phyloP scores from a whole-genome alignment of 495 filamentous ascomycete species.

The Penicillium silybi region DNA sequence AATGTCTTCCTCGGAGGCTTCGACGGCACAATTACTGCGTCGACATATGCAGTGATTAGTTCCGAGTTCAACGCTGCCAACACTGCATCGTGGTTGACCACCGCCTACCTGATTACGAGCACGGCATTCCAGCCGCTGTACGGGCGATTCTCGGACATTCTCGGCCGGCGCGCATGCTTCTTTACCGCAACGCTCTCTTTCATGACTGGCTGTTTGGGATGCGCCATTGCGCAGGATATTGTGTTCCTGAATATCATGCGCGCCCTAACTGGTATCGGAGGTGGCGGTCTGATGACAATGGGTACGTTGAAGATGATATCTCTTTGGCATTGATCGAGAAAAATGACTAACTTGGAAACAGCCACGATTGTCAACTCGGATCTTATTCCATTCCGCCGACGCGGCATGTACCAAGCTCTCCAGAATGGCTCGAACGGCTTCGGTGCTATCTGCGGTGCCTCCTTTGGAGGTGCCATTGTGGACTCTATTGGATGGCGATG shows the following conservation, averaged over 20 bases:
- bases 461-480: constrained; percentile 60
- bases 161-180: constrained; percentile 41
- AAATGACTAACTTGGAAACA: constrained; percentile 10
- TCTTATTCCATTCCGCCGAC: constrained; percentile 58
- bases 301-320: too few relatives aligned
- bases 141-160: constrained; percentile 44
- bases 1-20: constrained; percentile 65
- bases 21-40: constrained; percentile 63
- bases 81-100: constrained; percentile 62
- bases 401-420: constrained; percentile 62
- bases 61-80: constrained; percentile 65
- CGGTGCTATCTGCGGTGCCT: constrained; percentile 63
- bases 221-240: constrained; percentile 49
- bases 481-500: constrained; percentile 68
- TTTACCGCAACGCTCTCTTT: constrained; percentile 43
- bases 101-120: constrained; percentile 59
- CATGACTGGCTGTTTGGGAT: constrained; percentile 41
- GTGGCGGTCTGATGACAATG: constrained; percentile 60
- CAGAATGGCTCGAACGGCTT: constrained; percentile 62
- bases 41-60: constrained; percentile 62
- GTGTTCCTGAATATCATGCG: constrained; percentile 72
- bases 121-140: constrained; percentile 58
- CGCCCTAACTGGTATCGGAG: constrained; percentile 67
- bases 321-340: neutral
- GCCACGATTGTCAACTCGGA: constrained; percentile 65